A percentile compares a stretch with the other conserved stretches of the same genome.
phyloP scores from a whole-genome alignment of 257 asterid species.

The Hygrophila difformis region DNA sequence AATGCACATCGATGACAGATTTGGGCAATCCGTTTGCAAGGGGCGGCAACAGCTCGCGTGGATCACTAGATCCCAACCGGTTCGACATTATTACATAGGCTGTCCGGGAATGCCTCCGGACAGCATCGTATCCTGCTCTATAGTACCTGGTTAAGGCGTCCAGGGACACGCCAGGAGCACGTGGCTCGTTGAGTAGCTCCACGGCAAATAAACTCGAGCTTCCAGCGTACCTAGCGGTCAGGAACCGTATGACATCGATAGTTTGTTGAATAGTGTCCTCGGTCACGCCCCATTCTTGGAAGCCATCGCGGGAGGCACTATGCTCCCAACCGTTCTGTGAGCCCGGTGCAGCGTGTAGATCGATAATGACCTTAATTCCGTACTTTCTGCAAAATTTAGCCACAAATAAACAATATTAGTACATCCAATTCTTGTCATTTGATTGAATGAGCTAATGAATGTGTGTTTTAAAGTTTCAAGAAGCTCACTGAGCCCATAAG shows the following conservation, averaged over 20 bases:
- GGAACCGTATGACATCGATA: slow-evolving; percentile 34
- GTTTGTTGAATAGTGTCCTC: slow-evolving; percentile 48
- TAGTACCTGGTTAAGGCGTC: slow-evolving; percentile 32
- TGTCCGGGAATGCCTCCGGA: slow-evolving; percentile 36
- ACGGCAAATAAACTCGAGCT: slow-evolving; percentile 50
- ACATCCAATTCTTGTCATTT: too few species aligned
- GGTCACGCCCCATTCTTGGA: slow-evolving; percentile 62
- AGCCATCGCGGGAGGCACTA: slow-evolving; percentile 59
- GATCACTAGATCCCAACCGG: slow-evolving; percentile 36
- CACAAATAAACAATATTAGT: not conserved
- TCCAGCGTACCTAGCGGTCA: slow-evolving; percentile 31
- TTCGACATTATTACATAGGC: slow-evolving; percentile 51
- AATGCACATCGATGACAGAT: slow-evolving; percentile 56
- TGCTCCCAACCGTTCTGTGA: slow-evolving; percentile 73
- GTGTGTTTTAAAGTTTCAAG: too few species aligned
- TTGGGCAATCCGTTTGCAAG: slow-evolving; percentile 33
- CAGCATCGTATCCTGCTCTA: slow-evolving; percentile 39
- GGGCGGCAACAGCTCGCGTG: slow-evolving; percentile 35
- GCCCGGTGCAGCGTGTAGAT: slow-evolving; percentile 74
- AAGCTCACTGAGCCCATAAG: slow-evolving; percentile 50
- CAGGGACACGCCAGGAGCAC: slow-evolving; percentile 40
- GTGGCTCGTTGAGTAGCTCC: slow-evolving; percentile 64
- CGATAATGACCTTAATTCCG: slow-evolving; percentile 48
- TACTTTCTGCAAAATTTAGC: slow-evolving; percentile 41
- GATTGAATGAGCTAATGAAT: too few species aligned